A percentile compares a stretch with the other conserved stretches of the same genome.
These are phyloP conservation scores for Pilasporangium apinafurcum DNA, from an alignment of 352 stramenopile genomes.

Conservation along the genomic window DNA sequence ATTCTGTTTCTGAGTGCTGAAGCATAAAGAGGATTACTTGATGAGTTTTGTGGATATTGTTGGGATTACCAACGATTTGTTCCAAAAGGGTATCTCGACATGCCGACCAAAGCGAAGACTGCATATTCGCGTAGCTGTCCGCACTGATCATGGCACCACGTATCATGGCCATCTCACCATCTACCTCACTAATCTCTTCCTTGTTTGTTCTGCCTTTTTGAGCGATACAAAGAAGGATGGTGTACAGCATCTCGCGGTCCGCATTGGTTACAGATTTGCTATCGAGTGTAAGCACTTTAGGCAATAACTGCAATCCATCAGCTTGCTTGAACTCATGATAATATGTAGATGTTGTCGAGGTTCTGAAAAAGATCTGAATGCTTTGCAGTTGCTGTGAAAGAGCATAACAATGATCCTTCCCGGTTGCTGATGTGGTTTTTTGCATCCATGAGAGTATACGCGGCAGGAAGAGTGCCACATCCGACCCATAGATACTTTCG, in stretches of 20 bases:
- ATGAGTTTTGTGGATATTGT: constrained; percentile 16
- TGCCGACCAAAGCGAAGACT: constrained; percentile 13
- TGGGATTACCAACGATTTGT: constrained; percentile 45
- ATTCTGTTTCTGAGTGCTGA: constrained; percentile 9
- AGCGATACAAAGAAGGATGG: constrained; percentile 30
- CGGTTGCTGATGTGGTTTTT: constrained; percentile 14
- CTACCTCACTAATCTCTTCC: constrained; percentile 33
- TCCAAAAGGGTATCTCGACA: constrained; percentile 48
- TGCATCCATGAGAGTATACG: constrained; percentile 66
- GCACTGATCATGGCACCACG: constrained; percentile 17
- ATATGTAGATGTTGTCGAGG: constrained; percentile 25
- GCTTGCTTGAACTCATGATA: constrained; percentile 49
- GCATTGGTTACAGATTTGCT: constrained; percentile 2
- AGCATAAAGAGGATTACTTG: constrained; percentile 39
- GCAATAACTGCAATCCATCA: constrained; percentile 36
- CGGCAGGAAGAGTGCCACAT: constrained; percentile 50
- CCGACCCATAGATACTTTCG: constrained; percentile 30
- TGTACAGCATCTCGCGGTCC: constrained; percentile 24
- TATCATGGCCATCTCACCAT: constrained; percentile 40
- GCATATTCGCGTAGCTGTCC: constrained; percentile 2
- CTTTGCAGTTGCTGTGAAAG: constrained; percentile 42
- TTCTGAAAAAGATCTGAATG: constrained; percentile 41
- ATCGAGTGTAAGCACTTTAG: constrained; percentile 23
- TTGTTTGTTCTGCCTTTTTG: constrained; percentile 33
- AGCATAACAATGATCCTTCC: constrained; percentile 9